Percentiles rank a stretch among this genome's conserved stretches.
Conservation (phyloP, 169 alveolate genomes). For the Eimeria tenella region DNA sequence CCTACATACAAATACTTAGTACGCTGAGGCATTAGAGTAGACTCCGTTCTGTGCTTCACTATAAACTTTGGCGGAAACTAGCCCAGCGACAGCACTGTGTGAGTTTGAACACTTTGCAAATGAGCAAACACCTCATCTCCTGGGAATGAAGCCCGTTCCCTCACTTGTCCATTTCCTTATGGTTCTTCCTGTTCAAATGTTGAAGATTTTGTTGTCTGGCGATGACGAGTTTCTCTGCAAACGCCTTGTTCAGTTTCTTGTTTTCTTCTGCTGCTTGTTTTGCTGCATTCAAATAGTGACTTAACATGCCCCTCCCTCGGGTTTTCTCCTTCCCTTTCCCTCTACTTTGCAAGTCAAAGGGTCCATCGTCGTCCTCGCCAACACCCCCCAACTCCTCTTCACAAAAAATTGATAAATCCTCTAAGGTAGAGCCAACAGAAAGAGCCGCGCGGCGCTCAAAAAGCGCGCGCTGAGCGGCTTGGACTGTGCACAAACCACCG, state of each 20-base stretch:
- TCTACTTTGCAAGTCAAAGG: neutral
- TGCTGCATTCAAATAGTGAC: slow-evolving; percentile 75
- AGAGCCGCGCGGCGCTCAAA: slow-evolving; percentile 63
- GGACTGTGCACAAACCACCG: neutral
- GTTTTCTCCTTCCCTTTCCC: neutral
- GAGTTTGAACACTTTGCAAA: too few relatives aligned
- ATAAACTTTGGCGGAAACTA: too few relatives aligned
- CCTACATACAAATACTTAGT: neutral
- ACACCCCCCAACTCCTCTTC: slow-evolving; percentile 51
- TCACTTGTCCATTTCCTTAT: neutral
- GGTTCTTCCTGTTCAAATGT: slow-evolving; percentile 6
- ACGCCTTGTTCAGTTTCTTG: slow-evolving; percentile 33
- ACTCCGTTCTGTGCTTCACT: neutral
- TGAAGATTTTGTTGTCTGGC: slow-evolving; percentile 68
- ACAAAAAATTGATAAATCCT: slow-evolving; percentile 60
- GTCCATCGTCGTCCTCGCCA: slow-evolving; percentile 32
- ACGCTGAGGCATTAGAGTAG: neutral
- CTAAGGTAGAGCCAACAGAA: slow-evolving; percentile 72
- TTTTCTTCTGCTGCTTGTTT: slow-evolving; percentile 78
- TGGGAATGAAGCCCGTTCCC: too few relatives aligned
- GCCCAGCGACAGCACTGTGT: too few relatives aligned
- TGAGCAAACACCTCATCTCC: too few relatives aligned
- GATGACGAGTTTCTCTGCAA: slow-evolving; percentile 63
- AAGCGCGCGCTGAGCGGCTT: slow-evolving; percentile 66
- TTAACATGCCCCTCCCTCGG: slow-evolving; percentile 7